Evolutionary conservation across 192 early-diverging fungal genomes (phyloP), one percentile per base, ranked within the genome.

Genomic region (Dissophora ornata): DNA sequence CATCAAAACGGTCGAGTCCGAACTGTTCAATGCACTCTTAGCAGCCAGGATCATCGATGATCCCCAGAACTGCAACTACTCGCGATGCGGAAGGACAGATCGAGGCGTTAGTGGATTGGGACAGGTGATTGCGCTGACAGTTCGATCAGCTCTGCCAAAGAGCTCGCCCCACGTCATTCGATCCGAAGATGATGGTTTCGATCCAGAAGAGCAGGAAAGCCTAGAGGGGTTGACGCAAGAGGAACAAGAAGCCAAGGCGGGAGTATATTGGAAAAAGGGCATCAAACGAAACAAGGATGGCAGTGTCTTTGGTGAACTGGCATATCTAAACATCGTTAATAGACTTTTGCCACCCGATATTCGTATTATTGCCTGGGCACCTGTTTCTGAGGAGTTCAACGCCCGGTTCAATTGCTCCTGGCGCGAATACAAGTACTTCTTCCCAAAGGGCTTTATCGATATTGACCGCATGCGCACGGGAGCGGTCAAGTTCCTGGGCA

Each of bases 341-440:
- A 81, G 91, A 32, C 65, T 89, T 6, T 70, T 99, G n/a, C 97
- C 97, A 0, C 67, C 83, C 0, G 94, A 96, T 51, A 98, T 99
- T 57, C 88, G 96, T 11, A 82, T 99, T n/a, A 54, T 95, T 8
- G 93, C 94, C 2, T 99, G 97, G 97, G 79, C 94, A 8, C 90
- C 96, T 18, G 94, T 95, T 0, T 24, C 66, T 2, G 58, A 83
- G 3, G 81, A 85, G 25, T 99, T 99, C 68, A 88, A 91, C 78
- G 95, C 97, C 15, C 88, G 96, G 12, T 97, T 95, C 62, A 82
- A 91, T 44, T 99, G 97, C 78, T 62, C 67, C 11, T 92, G 83
- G 36, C 87, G 97, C 12, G 85, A 89, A 34, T 99, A 99, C 83
- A 92, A 93, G 65, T 99, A 99, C 80, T 96, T 92, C 71, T 98